Percentiles rank a stretch among this genome's conserved stretches.
Conservation (phyloP, 306 rosid genomes). For the Neltuma alba region DNA sequence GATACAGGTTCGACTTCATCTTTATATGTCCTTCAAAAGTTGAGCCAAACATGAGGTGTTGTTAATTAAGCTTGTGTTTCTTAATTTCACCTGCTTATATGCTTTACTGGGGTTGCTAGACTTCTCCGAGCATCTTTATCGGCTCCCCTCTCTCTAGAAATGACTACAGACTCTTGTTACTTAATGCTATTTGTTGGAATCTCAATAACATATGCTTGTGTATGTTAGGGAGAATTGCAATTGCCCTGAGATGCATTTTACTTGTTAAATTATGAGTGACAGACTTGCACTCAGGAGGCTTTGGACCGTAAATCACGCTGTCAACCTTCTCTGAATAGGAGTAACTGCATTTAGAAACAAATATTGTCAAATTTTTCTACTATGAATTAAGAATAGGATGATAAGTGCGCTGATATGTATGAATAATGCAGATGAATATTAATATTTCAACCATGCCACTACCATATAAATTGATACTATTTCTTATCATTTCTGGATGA, state of each 20-base stretch:
- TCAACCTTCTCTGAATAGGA: constrained; percentile 18
- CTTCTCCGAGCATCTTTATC: neutral
- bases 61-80: neutral
- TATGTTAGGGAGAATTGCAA: constrained; percentile 9
- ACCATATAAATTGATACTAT: constrained; percentile 24
- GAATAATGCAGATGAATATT: constrained; percentile 12
- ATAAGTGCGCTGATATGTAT: constrained; percentile 13
- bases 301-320: constrained; percentile 2
- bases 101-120: neutral
- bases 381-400: neutral
- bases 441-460: neutral
- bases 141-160: neutral
- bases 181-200: constrained; percentile 3
- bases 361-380: constrained; percentile 2
- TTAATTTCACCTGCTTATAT: neutral
- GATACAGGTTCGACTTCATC: constrained; percentile 59
- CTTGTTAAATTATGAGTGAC: constrained; percentile 10
- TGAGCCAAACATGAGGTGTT: neutral
- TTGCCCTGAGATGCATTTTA: constrained; percentile 20
- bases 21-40: neutral
- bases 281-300: neutral
- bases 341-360: neutral
- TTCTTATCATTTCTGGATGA: constrained; percentile 32
- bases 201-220: constrained; percentile 1
- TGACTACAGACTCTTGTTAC: neutral